A percentile compares a stretch with the other conserved stretches of the same genome.
These are phyloP conservation scores for Cardiospermum halicacabum DNA, from an alignment of 345 rosid species.

Conservation along the genomic window DNA sequence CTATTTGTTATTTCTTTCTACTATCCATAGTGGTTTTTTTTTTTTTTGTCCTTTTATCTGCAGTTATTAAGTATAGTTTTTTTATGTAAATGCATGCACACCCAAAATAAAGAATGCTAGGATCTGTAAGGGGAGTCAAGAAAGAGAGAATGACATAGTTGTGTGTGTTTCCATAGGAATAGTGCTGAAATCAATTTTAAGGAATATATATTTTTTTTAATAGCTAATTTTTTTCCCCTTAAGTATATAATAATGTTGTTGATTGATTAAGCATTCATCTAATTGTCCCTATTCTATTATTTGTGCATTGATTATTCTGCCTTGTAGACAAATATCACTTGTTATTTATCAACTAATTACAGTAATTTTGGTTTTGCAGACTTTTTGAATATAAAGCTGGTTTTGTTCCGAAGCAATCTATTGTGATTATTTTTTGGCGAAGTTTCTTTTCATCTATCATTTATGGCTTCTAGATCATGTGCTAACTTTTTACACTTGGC, in stretches of 20 bases:
- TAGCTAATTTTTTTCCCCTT: too few species aligned
- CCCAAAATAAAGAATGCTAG: background rate
- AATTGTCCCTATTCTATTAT: background rate
- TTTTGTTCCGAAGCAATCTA: conserved; percentile 12
- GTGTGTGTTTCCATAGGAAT: background rate
- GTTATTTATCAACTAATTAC: background rate
- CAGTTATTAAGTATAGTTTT: background rate
- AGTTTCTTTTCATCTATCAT: conserved; percentile 7
- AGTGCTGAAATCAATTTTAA: background rate
- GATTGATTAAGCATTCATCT: background rate
- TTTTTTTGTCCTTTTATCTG: background rate
- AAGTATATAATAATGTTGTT: background rate
- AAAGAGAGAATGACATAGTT: background rate
- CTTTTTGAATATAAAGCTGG: conserved; percentile 1
- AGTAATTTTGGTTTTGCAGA: conserved; percentile 15
- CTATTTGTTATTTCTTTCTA: background rate
- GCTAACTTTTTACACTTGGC: conserved; percentile 52
- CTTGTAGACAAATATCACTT: background rate
- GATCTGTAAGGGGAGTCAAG: background rate
- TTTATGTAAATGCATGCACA: background rate
- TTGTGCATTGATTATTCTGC: background rate
- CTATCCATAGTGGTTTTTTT: background rate
- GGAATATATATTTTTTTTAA: background rate
- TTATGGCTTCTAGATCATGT: conserved; percentile 61
- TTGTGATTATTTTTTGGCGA: conserved; percentile 1